Conservation (phyloP, 768 basidiomycete genomes). For the Russula sp. region DNA sequence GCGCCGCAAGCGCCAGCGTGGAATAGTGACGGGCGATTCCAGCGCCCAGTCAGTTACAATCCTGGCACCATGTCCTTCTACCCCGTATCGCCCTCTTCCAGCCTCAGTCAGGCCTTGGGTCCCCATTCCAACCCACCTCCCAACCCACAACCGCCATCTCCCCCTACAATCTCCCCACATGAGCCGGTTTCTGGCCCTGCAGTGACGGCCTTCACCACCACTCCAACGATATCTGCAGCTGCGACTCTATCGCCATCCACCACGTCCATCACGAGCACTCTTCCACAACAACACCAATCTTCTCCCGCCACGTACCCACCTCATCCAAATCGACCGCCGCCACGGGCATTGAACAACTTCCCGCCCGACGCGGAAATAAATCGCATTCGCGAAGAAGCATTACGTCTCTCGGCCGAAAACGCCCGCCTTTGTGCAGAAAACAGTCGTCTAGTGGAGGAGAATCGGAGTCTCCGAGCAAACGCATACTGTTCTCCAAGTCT, state of each 20-base stretch:
- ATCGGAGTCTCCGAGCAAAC: constrained; percentile 23
- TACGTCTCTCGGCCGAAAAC: constrained; percentile 29
- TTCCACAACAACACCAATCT: constrained; percentile 10
- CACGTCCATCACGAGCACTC: constrained; percentile 21
- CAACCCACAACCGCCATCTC: constrained; percentile 23
- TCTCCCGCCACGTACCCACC: constrained; percentile 18
- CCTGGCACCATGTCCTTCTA: constrained; percentile 23
- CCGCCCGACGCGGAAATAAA: constrained; percentile 17
- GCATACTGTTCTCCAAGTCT: constrained; percentile 26
- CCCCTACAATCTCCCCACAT: constrained; percentile 18
- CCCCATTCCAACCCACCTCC: constrained; percentile 20
- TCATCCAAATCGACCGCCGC: constrained; percentile 12
- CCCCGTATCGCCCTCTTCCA: constrained; percentile 26
- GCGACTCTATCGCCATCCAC: constrained; percentile 23
- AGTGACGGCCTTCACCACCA: constrained; percentile 18
- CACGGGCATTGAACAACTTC: constrained; percentile 14
- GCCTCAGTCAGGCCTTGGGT: constrained; percentile 29
- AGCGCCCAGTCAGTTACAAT: constrained; percentile 26
- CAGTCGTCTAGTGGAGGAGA: constrained; percentile 27
- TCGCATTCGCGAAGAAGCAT: constrained; percentile 27
- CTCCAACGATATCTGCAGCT: constrained; percentile 20
- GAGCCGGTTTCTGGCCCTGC: constrained; percentile 10
- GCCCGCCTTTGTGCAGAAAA: constrained; percentile 29
- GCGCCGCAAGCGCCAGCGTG: constrained; percentile 24
- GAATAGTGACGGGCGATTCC: constrained; percentile 23